Conservation (phyloP, 176 grass and related monocot species). For the Bromus sterilis region DNA sequence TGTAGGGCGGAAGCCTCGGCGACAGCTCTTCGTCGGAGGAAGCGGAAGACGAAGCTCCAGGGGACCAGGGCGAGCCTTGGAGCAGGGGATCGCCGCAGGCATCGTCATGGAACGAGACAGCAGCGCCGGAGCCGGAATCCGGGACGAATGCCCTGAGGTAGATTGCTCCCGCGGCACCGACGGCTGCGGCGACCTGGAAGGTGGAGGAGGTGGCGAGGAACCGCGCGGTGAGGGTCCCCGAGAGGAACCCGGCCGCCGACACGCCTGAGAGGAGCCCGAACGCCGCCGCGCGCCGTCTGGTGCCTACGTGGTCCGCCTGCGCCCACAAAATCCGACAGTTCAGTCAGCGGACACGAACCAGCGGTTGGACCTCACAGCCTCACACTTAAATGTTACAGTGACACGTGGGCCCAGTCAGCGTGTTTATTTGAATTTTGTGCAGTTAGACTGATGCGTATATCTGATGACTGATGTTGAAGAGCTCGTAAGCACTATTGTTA, state of each 20-base stretch:
- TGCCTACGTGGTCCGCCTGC: slow-evolving; percentile 72
- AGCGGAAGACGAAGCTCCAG: slow-evolving; percentile 13
- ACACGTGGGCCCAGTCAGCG: neutral
- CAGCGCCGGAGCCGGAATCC: slow-evolving; percentile 39
- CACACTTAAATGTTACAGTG: neutral
- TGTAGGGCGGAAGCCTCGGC: slow-evolving; percentile 25
- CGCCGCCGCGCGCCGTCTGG: slow-evolving; percentile 38
- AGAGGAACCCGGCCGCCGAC: slow-evolving; percentile 69
- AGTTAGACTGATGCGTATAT: neutral
- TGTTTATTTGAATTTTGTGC: neutral
- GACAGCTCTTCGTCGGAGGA: slow-evolving; percentile 32
- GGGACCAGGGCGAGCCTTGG: slow-evolving; percentile 8
- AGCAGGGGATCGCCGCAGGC: slow-evolving; percentile 45
- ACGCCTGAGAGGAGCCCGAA: slow-evolving; percentile 76
- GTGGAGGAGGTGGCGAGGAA: slow-evolving; percentile 72
- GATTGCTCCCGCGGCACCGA: slow-evolving; percentile 33
- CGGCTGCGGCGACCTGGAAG: slow-evolving; percentile 65
- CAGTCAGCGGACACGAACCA: neutral
- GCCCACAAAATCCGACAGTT: neutral
- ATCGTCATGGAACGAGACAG: slow-evolving; percentile 35
- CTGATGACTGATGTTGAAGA: neutral
- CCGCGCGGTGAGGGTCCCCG: slow-evolving; percentile 60
- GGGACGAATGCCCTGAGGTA: slow-evolving; percentile 64
- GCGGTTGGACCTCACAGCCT: neutral
- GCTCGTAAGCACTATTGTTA: slow-evolving; percentile 13